Conservation (phyloP, 768 basidiomycete species). For the Clitopilus hobsonii region DNA sequence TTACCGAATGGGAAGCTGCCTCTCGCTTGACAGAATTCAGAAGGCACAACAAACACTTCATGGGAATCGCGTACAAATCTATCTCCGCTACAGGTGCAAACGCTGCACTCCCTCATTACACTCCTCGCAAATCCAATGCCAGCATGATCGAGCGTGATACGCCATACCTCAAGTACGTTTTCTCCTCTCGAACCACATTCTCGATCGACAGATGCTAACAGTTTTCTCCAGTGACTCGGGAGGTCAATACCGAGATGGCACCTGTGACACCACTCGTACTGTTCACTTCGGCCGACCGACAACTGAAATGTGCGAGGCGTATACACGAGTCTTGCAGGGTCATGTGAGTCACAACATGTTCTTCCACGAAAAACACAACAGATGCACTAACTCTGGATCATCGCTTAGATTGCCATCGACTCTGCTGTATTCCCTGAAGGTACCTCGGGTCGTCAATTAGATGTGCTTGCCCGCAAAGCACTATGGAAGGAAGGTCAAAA, state of each 20-base stretch:
- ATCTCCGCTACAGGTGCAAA: conserved; percentile 90
- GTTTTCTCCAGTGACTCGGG: conserved; percentile 75
- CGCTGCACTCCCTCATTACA: conserved; percentile 93
- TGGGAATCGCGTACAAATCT: conserved; percentile 85
- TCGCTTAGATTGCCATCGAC: conserved; percentile 79
- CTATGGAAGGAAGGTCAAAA: conserved; percentile 85
- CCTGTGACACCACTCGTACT: conserved; percentile 80
- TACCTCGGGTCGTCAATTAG: conserved; percentile 77
- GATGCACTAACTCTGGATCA: conserved; percentile 15
- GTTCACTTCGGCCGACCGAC: conserved; percentile 86
- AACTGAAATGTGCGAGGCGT: conserved; percentile 85
- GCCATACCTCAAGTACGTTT: conserved; percentile 83
- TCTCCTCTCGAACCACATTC: conserved; percentile 7
- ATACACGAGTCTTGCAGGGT: conserved; percentile 92
- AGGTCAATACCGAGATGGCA: conserved; percentile 86
- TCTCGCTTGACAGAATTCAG: conserved; percentile 78
- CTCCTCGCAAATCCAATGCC: conserved; percentile 66
- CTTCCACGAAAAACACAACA: background rate
- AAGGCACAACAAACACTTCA: conserved; percentile 64
- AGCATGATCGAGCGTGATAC: conserved; percentile 68
- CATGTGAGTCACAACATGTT: conserved; percentile 58
- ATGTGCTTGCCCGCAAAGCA: conserved; percentile 85
- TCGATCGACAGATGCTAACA: conserved; percentile 7
- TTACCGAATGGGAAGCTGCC: conserved; percentile 91
- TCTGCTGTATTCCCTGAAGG: conserved; percentile 87